A percentile compares a stretch with the other conserved stretches of the same genome.
phyloP scores from a whole-genome alignment of 2,329 filamentous ascomycete species.

The Hortaea sp. region DNA sequence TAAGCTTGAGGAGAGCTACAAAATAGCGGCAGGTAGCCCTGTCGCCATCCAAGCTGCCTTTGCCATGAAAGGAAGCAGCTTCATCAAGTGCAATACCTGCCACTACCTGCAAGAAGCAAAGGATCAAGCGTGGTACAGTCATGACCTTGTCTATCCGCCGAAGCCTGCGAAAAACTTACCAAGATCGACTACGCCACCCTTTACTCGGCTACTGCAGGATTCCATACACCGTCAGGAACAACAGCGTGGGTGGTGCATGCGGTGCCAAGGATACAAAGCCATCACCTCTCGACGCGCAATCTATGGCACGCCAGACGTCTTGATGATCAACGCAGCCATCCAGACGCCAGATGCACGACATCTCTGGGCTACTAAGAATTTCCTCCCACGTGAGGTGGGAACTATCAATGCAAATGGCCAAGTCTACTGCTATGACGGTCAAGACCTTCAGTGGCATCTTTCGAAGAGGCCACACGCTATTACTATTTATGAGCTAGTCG shows the following conservation, averaged over 20 bases:
- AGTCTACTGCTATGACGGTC: constrained; percentile 88
- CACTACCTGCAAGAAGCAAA: constrained; percentile 68
- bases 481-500: constrained; percentile 82
- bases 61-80: constrained; percentile 59
- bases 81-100: constrained; percentile 78
- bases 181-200: constrained; percentile 46
- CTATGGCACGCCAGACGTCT: constrained; percentile 68
- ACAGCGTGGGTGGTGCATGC: constrained; percentile 84
- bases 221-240: constrained; percentile 85
- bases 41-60: constrained; percentile 62
- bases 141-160: constrained; percentile 73
- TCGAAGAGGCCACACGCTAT: constrained; percentile 72
- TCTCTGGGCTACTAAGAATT: constrained; percentile 81
- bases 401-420: constrained; percentile 85
- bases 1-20: constrained; percentile 58
- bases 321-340: constrained; percentile 75
- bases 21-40: constrained; percentile 52
- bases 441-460: constrained; percentile 71
- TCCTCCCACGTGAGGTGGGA: constrained; percentile 89
- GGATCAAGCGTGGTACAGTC: constrained; percentile 68
- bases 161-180: constrained; percentile 36
- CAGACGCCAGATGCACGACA: constrained; percentile 64
- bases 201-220: constrained; percentile 84
- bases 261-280: constrained; percentile 83
- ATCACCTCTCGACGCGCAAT: constrained; percentile 78